These are phyloP conservation scores for Trichoderma koningiopsis DNA, from an alignment of 2,329 filamentous ascomycete species.

Conservation along the genomic window DNA sequence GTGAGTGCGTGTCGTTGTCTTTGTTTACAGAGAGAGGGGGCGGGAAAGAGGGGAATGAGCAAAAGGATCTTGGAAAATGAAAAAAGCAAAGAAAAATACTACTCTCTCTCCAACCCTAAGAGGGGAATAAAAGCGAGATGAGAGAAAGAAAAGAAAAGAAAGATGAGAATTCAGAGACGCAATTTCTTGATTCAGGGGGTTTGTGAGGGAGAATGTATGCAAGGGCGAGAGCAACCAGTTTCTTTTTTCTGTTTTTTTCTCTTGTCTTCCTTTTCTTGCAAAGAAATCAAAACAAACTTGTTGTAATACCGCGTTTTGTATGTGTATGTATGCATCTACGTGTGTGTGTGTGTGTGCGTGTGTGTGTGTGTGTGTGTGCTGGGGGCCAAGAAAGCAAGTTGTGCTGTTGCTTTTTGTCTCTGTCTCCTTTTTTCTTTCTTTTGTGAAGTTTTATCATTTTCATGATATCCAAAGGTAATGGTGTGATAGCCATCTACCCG, in stretches of 20 bases:
- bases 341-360: not conserved
- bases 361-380: not conserved
- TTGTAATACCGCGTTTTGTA: constrained; percentile 14
- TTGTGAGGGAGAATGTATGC: not conserved
- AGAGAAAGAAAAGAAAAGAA: not conserved
- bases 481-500: not conserved
- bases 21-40: not conserved
- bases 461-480: not conserved
- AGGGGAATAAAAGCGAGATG: not conserved
- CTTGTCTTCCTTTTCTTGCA: not conserved
- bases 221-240: not conserved
- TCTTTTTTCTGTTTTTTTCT: not conserved
- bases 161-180: not conserved
- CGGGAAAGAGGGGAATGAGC: not conserved
- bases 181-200: not conserved
- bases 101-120: not conserved
- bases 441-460: not conserved
- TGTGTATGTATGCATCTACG: not conserved
- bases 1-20: not conserved
- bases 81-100: not conserved
- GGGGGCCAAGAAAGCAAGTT: not conserved
- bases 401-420: not conserved
- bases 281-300: not conserved
- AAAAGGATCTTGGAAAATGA: constrained; percentile 25
- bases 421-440: not conserved